These are phyloP conservation scores for Saccharomyces kudriavzevii DNA, from an alignment of 805 yeast genomes.

Conservation along the genomic window DNA sequence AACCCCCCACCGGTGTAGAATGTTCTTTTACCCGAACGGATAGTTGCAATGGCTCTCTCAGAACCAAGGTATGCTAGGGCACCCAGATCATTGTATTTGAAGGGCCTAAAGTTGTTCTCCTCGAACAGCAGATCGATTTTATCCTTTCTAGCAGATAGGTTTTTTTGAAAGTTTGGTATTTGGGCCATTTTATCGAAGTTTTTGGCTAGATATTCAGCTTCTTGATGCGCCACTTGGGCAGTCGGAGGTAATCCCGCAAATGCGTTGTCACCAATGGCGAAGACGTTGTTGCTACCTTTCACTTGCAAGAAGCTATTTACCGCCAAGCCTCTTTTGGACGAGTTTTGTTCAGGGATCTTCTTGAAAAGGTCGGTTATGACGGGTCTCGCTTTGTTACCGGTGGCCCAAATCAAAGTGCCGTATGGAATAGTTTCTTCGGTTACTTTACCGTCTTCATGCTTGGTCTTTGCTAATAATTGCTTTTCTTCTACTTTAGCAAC, in stretches of 20 bases:
- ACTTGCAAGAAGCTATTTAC: slow-evolving; percentile 73
- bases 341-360: slow-evolving; percentile 68
- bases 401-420: slow-evolving; percentile 94
- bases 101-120: slow-evolving; percentile 50
- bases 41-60: slow-evolving; percentile 90
- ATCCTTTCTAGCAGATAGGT: slow-evolving; percentile 32
- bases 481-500: slow-evolving; percentile 76
- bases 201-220: slow-evolving; percentile 72
- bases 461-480: slow-evolving; percentile 63
- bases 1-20: slow-evolving; percentile 82
- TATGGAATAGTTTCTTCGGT: slow-evolving; percentile 59
- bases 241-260: slow-evolving; percentile 86
- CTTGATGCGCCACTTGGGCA: slow-evolving; percentile 94
- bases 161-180: slow-evolving; percentile 33
- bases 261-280: slow-evolving; percentile 91
- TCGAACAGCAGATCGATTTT: slow-evolving; percentile 36
- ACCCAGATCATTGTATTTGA: slow-evolving; percentile 82
- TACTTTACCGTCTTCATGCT: slow-evolving; percentile 62
- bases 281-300: slow-evolving; percentile 74
- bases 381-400: slow-evolving; percentile 85
- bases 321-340: slow-evolving; percentile 79
- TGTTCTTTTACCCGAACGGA: slow-evolving; percentile 70
- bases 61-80: slow-evolving; percentile 88
- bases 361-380: slow-evolving; percentile 58
- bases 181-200: slow-evolving; percentile 54